Evolutionary conservation across 768 basidiomycete species (phyloP).

Genomic region (Mycena epipterygia): DNA sequence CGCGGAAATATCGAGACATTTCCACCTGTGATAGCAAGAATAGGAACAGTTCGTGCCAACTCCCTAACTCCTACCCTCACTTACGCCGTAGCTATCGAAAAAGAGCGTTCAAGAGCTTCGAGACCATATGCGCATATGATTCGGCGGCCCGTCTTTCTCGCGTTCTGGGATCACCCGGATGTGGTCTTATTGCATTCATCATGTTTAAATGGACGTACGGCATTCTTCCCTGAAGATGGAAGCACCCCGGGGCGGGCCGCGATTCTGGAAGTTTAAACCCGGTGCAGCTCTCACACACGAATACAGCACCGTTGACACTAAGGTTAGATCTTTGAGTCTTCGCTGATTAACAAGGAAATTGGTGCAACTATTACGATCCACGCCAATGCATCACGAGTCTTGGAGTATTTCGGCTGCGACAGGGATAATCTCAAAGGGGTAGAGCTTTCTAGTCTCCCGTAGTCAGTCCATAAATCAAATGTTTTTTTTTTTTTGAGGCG

Average conservation of each 20-base stretch:
- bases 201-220: too few species aligned
- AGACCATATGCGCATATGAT: not conserved
- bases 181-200: not conserved
- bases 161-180: too few species aligned
- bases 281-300: too few species aligned
- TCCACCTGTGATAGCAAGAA: not conserved
- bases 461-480: too few species aligned
- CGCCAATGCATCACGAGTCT: constrained; percentile 27
- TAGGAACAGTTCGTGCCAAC: not conserved
- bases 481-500: too few species aligned
- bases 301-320: too few species aligned
- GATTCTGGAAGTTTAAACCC: too few species aligned
- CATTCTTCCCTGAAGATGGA: not conserved
- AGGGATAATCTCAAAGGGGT: constrained; percentile 21
- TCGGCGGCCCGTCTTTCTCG: too few species aligned
- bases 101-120: not conserved
- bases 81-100: not conserved
- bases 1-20: constrained; percentile 12
- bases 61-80: not conserved
- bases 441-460: too few species aligned
- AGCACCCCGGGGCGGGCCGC: not conserved
- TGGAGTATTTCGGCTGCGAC: constrained; percentile 25
- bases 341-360: constrained; percentile 30
- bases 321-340: constrained; percentile 27
- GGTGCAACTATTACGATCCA: constrained; percentile 25